Evolutionary conservation across 2,329 filamentous ascomycete genomes (phyloP), one percentile per base, ranked within the genome.

Genomic region (Monilinia vaccinii-corymbosi): DNA sequence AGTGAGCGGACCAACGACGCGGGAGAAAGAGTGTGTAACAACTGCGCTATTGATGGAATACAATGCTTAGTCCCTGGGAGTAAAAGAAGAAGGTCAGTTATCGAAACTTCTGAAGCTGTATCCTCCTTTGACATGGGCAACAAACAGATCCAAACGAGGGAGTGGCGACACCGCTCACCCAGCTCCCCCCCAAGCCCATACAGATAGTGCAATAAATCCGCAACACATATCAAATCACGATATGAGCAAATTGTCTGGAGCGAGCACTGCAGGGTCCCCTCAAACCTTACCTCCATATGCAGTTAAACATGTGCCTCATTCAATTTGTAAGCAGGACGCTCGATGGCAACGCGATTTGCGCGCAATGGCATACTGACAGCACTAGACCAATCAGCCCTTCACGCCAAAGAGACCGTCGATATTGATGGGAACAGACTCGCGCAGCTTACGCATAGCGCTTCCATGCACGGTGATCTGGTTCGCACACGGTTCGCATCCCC

Each of bases 71-170:
- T 81, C 42, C 78, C 78, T 23, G 79, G 87, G 72, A 87, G 84
- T 77, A 86, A 86, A 71, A 79, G 85, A 65, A 84, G 85, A 78
- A 85, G 84, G 80, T 84, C 70, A 32, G 51, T 55, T 14, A 23
- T 23, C 9, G 16, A 32, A 9, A 44, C 11, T 10, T 16, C 13
- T 18, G 28, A 32, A 53, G 23, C 36, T 13, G 28, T 23, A 23
- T 32, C 2, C 9, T 53, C 32, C 7, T 16, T 45, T 55, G 8
- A 55, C 51, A 32, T 23, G 32, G 14, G 10, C 38, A 44, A 52
- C 4, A 31, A 44, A 28, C 38, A 55, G 51, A 45, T 31, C 38
- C 38, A 55, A 55, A 55, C 38, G 40, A 55, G 25, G 40, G 11
- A 34, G 38, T 11, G 13, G 8, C 51, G 28, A 44, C 28, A 23